Conservation (phyloP, 2,329 filamentous ascomycete genomes). For the Biscogniauxia marginata region DNA sequence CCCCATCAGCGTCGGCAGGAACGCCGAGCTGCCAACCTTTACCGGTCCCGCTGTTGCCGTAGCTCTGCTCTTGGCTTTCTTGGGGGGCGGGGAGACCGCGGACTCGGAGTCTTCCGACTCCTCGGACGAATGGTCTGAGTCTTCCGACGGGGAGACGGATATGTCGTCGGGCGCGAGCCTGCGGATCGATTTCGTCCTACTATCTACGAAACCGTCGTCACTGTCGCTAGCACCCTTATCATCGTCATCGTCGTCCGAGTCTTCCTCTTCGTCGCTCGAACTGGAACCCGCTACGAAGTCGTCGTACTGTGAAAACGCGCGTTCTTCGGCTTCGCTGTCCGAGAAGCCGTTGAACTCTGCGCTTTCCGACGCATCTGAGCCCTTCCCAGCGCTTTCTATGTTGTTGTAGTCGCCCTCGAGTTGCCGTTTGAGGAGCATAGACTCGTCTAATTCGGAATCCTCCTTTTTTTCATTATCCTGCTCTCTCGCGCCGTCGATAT, state of each 20-base stretch:
- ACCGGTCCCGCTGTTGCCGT: slow-evolving; percentile 18
- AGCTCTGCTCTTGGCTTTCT: slow-evolving; percentile 31
- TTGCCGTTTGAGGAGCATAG: slow-evolving; percentile 32
- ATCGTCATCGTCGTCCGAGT: slow-evolving; percentile 37
- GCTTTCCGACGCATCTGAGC: slow-evolving; percentile 18
- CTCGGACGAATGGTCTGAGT: slow-evolving; percentile 22
- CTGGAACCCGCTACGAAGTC: slow-evolving; percentile 44
- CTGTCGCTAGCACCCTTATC: slow-evolving; percentile 29
- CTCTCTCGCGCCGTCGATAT: slow-evolving; percentile 15
- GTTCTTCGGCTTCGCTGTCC: slow-evolving; percentile 36
- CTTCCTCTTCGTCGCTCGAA: slow-evolving; percentile 43
- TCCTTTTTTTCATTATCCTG: slow-evolving; percentile 21
- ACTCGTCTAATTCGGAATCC: slow-evolving; percentile 26
- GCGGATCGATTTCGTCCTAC: slow-evolving; percentile 22
- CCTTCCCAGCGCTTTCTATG: slow-evolving; percentile 25
- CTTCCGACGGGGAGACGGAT: slow-evolving; percentile 26
- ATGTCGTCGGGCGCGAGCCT: slow-evolving; percentile 22
- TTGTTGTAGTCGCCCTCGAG: slow-evolving; percentile 35
- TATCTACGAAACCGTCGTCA: slow-evolving; percentile 29
- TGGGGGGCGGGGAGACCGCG: slow-evolving; percentile 25
- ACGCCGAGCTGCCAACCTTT: slow-evolving; percentile 49
- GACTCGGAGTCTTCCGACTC: slow-evolving; percentile 13
- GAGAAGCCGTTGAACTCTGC: slow-evolving; percentile 26
- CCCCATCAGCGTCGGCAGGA: slow-evolving; percentile 74
- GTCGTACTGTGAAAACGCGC: slow-evolving; percentile 43